phyloP scores from a whole-genome alignment of 331 rosid genomes.

The Rosa hybrid region DNA sequence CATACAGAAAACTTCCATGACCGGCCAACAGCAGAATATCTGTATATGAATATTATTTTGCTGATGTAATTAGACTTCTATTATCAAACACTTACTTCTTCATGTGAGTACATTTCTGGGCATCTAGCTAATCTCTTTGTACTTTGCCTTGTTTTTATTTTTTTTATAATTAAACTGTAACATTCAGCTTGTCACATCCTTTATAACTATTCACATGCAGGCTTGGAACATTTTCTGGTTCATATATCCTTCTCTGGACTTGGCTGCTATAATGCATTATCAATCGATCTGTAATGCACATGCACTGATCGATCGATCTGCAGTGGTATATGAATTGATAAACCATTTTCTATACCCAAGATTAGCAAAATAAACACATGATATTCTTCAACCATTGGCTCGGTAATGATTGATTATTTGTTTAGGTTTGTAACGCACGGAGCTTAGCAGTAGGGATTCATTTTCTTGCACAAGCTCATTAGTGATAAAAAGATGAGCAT shows the following conservation, averaged over 20 bases:
- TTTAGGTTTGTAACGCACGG: neutral
- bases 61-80: conserved; percentile 14
- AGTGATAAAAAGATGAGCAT: neutral
- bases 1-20: conserved; percentile 11
- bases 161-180: neutral
- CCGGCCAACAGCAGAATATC: conserved; percentile 12
- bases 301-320: neutral
- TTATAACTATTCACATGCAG: neutral
- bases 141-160: neutral
- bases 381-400: neutral
- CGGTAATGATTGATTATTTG: neutral
- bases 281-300: neutral
- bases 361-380: neutral
- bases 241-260: neutral
- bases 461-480: neutral
- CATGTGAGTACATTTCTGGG: neutral
- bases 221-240: neutral
- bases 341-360: neutral
- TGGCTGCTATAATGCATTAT: neutral
- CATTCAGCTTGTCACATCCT: neutral
- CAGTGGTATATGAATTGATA: neutral
- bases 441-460: neutral
- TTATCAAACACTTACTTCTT: conserved; percentile 13
- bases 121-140: neutral
- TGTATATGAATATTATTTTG: neutral